Percentiles rank a stretch among this genome's conserved stretches.
Conservation (phyloP, 179 eudicot genomes). For the Heliamphora pulchella region DNA sequence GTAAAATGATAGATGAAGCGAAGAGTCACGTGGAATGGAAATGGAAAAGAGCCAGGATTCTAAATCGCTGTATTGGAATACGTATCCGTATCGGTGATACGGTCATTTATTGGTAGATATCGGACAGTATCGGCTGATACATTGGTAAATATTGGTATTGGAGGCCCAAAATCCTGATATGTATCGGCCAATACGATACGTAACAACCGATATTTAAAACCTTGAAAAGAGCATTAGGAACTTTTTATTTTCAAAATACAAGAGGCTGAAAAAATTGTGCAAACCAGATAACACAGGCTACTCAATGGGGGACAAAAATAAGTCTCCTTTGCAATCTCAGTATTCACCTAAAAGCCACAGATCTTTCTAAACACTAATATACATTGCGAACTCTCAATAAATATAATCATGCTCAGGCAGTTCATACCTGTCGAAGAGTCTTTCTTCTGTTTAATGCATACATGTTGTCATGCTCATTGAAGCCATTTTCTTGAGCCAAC, state of each 20-base stretch:
- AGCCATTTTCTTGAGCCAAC: constrained; percentile 49
- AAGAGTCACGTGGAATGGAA: not conserved
- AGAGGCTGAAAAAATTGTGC: not conserved
- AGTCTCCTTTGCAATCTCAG: not conserved
- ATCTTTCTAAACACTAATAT: not conserved
- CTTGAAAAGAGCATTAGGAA: not conserved
- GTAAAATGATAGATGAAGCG: not conserved
- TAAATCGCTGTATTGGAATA: too few relatives aligned
- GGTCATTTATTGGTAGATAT: too few relatives aligned
- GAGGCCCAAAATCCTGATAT: too few relatives aligned
- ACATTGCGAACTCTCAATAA: not conserved
- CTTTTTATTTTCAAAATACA: not conserved
- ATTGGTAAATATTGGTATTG: too few relatives aligned
- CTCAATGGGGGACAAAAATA: not conserved
- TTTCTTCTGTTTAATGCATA: constrained; percentile 62
- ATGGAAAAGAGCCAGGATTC: not conserved
- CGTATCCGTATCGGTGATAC: too few relatives aligned
- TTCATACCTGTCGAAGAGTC: constrained; percentile 77
- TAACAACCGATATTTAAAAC: too few relatives aligned
- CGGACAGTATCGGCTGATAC: too few relatives aligned
- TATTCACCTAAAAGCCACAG: not conserved
- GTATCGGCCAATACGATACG: too few relatives aligned
- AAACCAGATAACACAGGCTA: not conserved
- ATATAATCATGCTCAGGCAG: not conserved
- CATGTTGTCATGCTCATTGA: constrained; percentile 39